Conservation (phyloP, 495 filamentous ascomycete species). For the Daldinia grandis region DNA sequence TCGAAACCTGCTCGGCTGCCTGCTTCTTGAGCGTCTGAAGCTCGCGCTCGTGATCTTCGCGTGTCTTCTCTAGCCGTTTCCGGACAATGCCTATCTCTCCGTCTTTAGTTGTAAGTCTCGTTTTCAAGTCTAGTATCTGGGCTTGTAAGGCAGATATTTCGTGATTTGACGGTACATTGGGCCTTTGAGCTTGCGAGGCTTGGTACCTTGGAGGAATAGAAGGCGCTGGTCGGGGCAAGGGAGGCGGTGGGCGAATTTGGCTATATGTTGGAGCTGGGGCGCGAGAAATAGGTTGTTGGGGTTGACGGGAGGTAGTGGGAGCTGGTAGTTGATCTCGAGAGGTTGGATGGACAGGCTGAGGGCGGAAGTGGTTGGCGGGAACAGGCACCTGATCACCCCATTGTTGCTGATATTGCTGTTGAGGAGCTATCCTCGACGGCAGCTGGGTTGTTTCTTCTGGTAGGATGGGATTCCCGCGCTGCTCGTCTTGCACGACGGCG, state of each 20-base stretch:
- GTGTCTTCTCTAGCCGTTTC: conserved; percentile 57
- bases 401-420: conserved; percentile 20
- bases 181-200: conserved; percentile 40
- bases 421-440: conserved; percentile 30
- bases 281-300: conserved; percentile 14
- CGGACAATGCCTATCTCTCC: conserved; percentile 64
- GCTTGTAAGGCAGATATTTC: conserved; percentile 41
- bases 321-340: conserved; percentile 8
- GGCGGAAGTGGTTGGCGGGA: conserved; percentile 29
- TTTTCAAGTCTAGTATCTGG: conserved; percentile 50
- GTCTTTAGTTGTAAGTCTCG: conserved; percentile 54
- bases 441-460: conserved; percentile 21
- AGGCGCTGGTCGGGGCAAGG: conserved; percentile 38
- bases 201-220: conserved; percentile 40
- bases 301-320: conserved; percentile 32
- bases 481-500: conserved; percentile 39
- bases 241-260: conserved; percentile 39
- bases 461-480: conserved; percentile 14
- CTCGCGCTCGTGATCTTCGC: conserved; percentile 56
- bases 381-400: conserved; percentile 33
- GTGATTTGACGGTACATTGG: conserved; percentile 24
- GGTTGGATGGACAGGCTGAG: conserved; percentile 15
- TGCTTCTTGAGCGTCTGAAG: conserved; percentile 54
- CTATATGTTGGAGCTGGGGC: not conserved
- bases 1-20: conserved; percentile 55